Base-by-base conservation (phyloP, 352 stramenopile genomes). In the Phytophthora pisi region DNA sequence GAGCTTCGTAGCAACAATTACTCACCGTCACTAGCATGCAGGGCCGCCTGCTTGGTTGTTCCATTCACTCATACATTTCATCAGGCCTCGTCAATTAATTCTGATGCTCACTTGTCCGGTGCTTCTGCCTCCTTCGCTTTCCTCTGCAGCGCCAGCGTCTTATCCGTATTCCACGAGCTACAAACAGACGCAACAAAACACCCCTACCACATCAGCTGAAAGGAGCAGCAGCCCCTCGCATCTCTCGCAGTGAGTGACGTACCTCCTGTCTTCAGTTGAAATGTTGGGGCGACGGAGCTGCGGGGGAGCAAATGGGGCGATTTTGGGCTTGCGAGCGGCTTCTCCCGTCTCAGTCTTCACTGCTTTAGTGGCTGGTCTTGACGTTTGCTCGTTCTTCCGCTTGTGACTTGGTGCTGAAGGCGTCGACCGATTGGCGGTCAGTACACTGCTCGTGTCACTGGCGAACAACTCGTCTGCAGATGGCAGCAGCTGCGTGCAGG, bases 201-300 rank as follows among this genome's bases (percentile, higher is more conserved):
- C 13, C 13, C 51, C 6, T 6, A 34, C 11, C 51, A 9, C 26
- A 28, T 31, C 2, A 54, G 40, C 1, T 15, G 51, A 49, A 61
- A 26, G 5, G 15, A 55, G 23, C 28, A 54, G 20, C 8, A 24
- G 6, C 4, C 5, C 20, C 15, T 18, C 38, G 24, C 24, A 13
- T 2, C 11, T 13, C 3, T 23, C 23, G 8, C 2, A 23, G 42
- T 23, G 6, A n/a, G 36, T 47, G 23, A 72, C 79, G 47, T 45
- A 92, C 82, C 75, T 78, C 15, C 75, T 40, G 53, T 93, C 86
- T 68, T 93, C 84, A 0, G 84, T 92, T 2, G 82, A 89, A 5
- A 92, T 79, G 47, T 92, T 92, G 1, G 84, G 84, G 0, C 82
- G 70, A 57, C 84, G 86, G 8, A 92, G 77, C 57, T 92, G 84